Evolutionary conservation across 2,329 filamentous ascomycete species (phyloP), one percentile per base, ranked within the genome.

Genomic region (Dryadomyces sulphureus): DNA sequence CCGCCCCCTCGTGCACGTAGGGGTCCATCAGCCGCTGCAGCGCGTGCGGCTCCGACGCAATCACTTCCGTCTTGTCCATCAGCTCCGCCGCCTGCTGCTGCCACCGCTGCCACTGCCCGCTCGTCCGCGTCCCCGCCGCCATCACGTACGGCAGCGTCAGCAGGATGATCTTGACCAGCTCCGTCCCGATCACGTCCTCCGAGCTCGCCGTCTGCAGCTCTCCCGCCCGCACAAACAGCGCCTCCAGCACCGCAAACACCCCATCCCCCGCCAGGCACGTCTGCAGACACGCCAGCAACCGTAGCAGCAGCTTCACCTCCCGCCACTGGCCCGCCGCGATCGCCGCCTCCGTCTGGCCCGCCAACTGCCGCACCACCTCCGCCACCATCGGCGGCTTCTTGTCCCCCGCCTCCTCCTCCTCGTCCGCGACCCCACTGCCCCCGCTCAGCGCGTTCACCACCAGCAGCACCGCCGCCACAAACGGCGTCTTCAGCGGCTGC

Each of bases 401-500:
- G 27, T 32, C 11, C 9, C 11, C 16, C 27, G 27, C 27, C 27
- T 9, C 11, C 27, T 32, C 27, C 7, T 9, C 16, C 4, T 14
- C 7, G 5, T 32, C 27, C 4, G 27, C 27, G 9, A 14, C 27
- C 27, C n/a, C n/a, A n/a, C 16, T 32, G 27, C 27, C 27, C 9
- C 27, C 27, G 58, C 86, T 87, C 55, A 84, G 66, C 22, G 77
- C 75, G 65, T 96, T 95, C 53, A 81, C 75, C 47, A 87, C 75
- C 48, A 94, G 72, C 38, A 93, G 74, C 14, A 90, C 80, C 19
- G 84, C 86, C 9, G 89, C 88, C 34, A 94, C 74, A 60, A 95
- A 96, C 0, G 92, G 90, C n/a, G 88, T 93, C 70, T 96, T 96
- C 62, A 98, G 81, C 1, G 92, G 92, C 65, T 98, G 92, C 65